Evolutionary conservation across 192 early-diverging fungal species (phyloP).

Genomic region (Dissophora globulifera): DNA sequence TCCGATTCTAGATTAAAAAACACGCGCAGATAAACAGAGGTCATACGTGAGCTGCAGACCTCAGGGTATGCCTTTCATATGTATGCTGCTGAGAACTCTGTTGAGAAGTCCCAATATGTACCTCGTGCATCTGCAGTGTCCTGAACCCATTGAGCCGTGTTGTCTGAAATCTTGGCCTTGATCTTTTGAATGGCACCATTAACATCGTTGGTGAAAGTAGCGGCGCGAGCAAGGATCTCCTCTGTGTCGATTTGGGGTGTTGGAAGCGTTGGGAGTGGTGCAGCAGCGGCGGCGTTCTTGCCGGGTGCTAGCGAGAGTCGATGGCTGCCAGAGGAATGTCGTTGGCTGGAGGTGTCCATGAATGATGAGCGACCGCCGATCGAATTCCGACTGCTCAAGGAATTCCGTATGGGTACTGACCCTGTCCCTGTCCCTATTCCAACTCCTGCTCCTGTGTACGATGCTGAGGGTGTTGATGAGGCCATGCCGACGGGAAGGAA

Average conservation of each 20-base stretch:
- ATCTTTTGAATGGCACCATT: constrained; percentile 26
- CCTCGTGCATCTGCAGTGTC: constrained; percentile 32
- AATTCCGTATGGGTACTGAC: background rate
- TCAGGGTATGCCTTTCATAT: too few relatives aligned
- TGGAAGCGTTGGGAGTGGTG: constrained; percentile 2
- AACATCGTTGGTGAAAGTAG: constrained; percentile 32
- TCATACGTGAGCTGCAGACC: too few relatives aligned
- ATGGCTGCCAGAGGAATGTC: constrained; percentile 11
- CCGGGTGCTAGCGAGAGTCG: constrained; percentile 23
- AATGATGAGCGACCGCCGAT: constrained; percentile 4
- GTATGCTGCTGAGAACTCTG: too few relatives aligned
- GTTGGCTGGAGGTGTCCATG: constrained; percentile 12
- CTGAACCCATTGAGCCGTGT: constrained; percentile 34
- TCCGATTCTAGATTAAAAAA: constrained; percentile 24
- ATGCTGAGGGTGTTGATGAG: background rate
- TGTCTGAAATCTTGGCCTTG: constrained; percentile 37
- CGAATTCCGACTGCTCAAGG: background rate
- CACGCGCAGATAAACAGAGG: too few relatives aligned
- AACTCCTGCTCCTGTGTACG: too few relatives aligned
- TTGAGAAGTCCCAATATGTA: too few relatives aligned
- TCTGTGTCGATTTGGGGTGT: constrained; percentile 37
- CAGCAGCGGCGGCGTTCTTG: background rate
- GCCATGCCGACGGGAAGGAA: too few relatives aligned
- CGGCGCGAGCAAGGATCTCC: constrained; percentile 22
- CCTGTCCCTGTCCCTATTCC: background rate